Base-by-base conservation (phyloP, 306 rosid genomes). In the Vicia sativa region DNA sequence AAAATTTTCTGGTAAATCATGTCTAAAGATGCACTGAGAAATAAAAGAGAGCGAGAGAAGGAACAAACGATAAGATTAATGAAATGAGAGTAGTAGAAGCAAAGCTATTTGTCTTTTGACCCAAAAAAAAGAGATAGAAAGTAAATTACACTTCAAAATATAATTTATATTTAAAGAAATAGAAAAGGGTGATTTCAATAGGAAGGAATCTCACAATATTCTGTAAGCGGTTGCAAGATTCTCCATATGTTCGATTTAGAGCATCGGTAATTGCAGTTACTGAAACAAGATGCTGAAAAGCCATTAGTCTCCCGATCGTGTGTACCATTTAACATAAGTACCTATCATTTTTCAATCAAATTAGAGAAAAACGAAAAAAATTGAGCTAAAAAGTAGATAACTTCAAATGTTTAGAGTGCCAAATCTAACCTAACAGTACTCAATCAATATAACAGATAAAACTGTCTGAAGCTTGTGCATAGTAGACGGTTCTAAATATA, bases 191-290 rank as follows among this genome's bases (percentile, higher is more conserved):
- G 44, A 65, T 41, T 56, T 65, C 50, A 73, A 67, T 21, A 16
- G 14, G 58, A 79, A 75, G 18, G 60, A 44, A 74, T 72, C 25
- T 76, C 79, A 88, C 96, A 75, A 31, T 79, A 73, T 84, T 89
- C 72, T 78, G 79, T 19, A 87, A 74, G 64, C 80, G 83, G 72
- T 92, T 85, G 55, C 69, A 52, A 56, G 79, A 79, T 65, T 81
- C 83, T 74, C 98, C 96, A 65, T 84, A 74, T 39, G 95, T 87
- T 84, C 96, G 95, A 75, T 89, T 89, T 49, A 92, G 78, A 68
- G 97, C 96, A 74, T 92, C 95, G 39, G 92, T 79, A 53, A 92
- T 87, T 74, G 96, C 92, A 78, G 96, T 84, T 31, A 83, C 82
- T n/a, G 76, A 89, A 92, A 84, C 85, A 76, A 67, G 91, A 87